Evolutionary conservation across 2,329 filamentous ascomycete species (phyloP).

Genomic region (Trichocomaceae sp.): DNA sequence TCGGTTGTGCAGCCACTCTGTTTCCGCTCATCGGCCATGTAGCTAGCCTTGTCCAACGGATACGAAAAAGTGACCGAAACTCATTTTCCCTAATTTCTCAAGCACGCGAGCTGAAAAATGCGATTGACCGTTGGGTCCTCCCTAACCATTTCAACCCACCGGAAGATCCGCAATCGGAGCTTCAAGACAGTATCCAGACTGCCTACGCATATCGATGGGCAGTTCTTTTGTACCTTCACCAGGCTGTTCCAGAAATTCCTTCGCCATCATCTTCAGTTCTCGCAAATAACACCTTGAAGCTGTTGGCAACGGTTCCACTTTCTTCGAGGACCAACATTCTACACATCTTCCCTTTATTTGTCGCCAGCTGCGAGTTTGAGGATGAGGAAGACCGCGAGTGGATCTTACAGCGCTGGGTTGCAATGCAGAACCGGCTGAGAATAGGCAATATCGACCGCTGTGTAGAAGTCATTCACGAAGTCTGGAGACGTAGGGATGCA

Average conservation of each 20-base stretch:
- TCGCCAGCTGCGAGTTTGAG: slow-evolving; percentile 59
- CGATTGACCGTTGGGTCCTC: slow-evolving; percentile 56
- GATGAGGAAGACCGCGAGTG: slow-evolving; percentile 56
- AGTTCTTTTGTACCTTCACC: slow-evolving; percentile 59
- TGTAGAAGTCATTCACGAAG: slow-evolving; percentile 58
- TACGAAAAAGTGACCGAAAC: slow-evolving; percentile 51
- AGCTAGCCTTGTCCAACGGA: slow-evolving; percentile 58
- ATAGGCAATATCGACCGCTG: slow-evolving; percentile 63
- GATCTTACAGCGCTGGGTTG: slow-evolving; percentile 57
- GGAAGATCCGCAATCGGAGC: slow-evolving; percentile 56
- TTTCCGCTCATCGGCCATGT: slow-evolving; percentile 63
- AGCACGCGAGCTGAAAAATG: slow-evolving; percentile 55
- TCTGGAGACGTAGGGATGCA: slow-evolving; percentile 58
- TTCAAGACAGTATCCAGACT: slow-evolving; percentile 59
- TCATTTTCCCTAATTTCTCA: slow-evolving; percentile 56
- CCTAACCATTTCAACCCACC: slow-evolving; percentile 54
- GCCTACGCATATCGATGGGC: slow-evolving; percentile 63
- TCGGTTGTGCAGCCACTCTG: slow-evolving; percentile 62
- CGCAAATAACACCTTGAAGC: slow-evolving; percentile 55
- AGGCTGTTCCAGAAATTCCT: slow-evolving; percentile 62
- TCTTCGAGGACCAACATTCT: slow-evolving; percentile 59
- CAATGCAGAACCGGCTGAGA: slow-evolving; percentile 56
- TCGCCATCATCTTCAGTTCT: slow-evolving; percentile 52
- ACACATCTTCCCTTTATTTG: slow-evolving; percentile 63
- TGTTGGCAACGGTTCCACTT: slow-evolving; percentile 57